phyloP scores from a whole-genome alignment of 345 rosid species.

The Viola odorata region DNA sequence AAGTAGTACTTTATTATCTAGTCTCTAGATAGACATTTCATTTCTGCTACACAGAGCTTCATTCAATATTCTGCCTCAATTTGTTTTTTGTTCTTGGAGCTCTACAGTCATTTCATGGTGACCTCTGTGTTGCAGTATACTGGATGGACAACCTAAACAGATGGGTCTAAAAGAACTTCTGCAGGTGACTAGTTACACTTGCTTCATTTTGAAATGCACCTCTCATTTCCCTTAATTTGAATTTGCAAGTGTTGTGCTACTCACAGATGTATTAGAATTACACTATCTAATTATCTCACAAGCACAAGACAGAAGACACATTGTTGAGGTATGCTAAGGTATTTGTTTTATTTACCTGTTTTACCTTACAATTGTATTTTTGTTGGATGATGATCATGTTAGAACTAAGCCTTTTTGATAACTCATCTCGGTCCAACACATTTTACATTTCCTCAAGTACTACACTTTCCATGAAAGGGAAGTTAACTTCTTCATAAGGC shows the following conservation, averaged over 20 bases:
- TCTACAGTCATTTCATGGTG: neutral
- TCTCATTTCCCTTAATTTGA: too few species aligned
- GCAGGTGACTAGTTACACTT: slow-evolving; percentile 49
- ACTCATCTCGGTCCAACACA: too few species aligned
- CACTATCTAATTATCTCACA: slow-evolving; percentile 26
- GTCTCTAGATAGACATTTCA: neutral
- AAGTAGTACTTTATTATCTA: slow-evolving; percentile 21
- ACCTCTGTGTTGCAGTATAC: slow-evolving; percentile 44
- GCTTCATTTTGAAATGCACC: too few species aligned
- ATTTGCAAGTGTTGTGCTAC: too few species aligned
- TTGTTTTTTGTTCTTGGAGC: neutral
- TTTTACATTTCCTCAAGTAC: too few species aligned
- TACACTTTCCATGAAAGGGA: too few species aligned
- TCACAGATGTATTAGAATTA: too few species aligned
- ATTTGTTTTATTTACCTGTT: neutral
- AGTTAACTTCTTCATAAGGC: too few species aligned
- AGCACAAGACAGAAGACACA: slow-evolving; percentile 76
- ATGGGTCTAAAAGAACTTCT: slow-evolving; percentile 89
- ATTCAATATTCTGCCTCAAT: neutral
- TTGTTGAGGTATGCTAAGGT: slow-evolving; percentile 66
- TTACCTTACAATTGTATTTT: neutral
- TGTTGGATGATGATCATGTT: too few species aligned
- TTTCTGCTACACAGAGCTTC: neutral
- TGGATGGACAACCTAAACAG: slow-evolving; percentile 81
- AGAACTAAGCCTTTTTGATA: too few species aligned